These are phyloP conservation scores for Collybia nuda DNA, from an alignment of 768 basidiomycete genomes.

Conservation along the genomic window DNA sequence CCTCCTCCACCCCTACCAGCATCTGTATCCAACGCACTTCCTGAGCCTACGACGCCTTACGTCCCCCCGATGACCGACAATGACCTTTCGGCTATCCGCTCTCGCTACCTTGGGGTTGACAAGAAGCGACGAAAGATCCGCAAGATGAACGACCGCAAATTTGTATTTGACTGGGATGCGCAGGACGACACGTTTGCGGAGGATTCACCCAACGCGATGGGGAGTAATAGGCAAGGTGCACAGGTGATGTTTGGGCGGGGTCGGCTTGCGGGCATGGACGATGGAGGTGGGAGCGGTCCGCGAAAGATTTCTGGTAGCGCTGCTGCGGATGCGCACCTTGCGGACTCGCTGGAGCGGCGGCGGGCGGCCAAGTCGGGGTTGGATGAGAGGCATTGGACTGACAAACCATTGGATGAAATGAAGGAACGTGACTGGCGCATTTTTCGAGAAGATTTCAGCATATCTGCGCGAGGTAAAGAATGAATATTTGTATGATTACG, in stretches of 20 bases:
- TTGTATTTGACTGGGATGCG: slow-evolving; percentile 99
- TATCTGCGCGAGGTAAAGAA: slow-evolving; percentile 76
- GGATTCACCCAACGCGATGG: slow-evolving; percentile 72
- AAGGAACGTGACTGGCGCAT: slow-evolving; percentile 99
- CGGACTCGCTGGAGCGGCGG: slow-evolving; percentile 81
- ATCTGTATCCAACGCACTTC: slow-evolving; percentile 31
- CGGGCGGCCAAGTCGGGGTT: slow-evolving; percentile 78
- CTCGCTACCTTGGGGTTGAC: slow-evolving; percentile 92
- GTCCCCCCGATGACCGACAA: slow-evolving; percentile 73
- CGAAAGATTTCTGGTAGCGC: slow-evolving; percentile 27
- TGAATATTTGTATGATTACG: background rate
- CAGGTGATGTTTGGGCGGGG: slow-evolving; percentile 90
- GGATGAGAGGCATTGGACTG: slow-evolving; percentile 97
- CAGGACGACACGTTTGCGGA: slow-evolving; percentile 90
- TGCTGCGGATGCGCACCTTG: slow-evolving; percentile 50
- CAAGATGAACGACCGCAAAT: slow-evolving; percentile 94
- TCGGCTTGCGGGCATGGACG: slow-evolving; percentile 84
- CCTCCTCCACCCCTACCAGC: slow-evolving; percentile 33
- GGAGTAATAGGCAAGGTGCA: slow-evolving; percentile 74
- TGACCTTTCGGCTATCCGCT: slow-evolving; percentile 82
- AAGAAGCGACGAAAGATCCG: slow-evolving; percentile 93
- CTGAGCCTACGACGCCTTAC: slow-evolving; percentile 36
- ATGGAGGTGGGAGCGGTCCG: slow-evolving; percentile 52
- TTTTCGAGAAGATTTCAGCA: slow-evolving; percentile 98
- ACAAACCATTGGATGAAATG: slow-evolving; percentile 91